phyloP scores from a whole-genome alignment of 345 rosid species.

The Raphanus sativus region DNA sequence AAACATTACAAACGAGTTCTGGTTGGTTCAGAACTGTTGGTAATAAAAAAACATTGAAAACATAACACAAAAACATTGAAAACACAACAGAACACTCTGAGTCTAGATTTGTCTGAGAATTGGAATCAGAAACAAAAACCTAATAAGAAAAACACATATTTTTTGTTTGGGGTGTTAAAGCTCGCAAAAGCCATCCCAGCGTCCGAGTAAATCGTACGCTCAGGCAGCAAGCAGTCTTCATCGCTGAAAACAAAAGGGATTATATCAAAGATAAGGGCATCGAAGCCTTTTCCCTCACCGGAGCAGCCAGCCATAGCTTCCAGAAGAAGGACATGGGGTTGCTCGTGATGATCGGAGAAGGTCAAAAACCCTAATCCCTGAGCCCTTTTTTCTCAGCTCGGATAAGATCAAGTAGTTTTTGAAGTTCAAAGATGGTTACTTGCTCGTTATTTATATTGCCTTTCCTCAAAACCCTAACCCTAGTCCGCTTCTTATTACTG shows the following conservation, averaged over 20 bases:
- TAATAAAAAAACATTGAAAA: not conserved
- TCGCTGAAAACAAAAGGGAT: conserved; percentile 45
- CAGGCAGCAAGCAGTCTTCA: conserved; percentile 86
- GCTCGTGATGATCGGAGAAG: conserved; percentile 29
- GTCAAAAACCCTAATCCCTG: conserved; percentile 1
- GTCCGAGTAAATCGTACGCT: conserved; percentile 42
- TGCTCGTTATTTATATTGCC: conserved; percentile 9
- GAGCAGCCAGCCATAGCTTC: conserved; percentile 53
- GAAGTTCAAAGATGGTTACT: not conserved
- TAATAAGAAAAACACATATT: not conserved
- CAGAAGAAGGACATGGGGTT: conserved; percentile 31
- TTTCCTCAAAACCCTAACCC: conserved; percentile 9
- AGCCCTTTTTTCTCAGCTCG: conserved; percentile 49
- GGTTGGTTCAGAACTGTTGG: not conserved
- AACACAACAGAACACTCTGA: not conserved
- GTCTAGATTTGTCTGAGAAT: not conserved
- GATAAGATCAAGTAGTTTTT: conserved; percentile 83
- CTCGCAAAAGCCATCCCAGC: conserved; percentile 74
- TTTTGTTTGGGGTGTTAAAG: conserved; percentile 30
- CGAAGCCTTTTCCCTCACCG: conserved; percentile 19
- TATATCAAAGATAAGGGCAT: not conserved
- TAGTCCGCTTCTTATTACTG: not conserved
- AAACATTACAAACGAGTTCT: not conserved
- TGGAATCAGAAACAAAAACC: not conserved
- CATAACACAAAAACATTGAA: not conserved